Evolutionary conservation across 257 asterid genomes (phyloP), one percentile per base, ranked within the genome.

Genomic region (Plantago elongata): DNA sequence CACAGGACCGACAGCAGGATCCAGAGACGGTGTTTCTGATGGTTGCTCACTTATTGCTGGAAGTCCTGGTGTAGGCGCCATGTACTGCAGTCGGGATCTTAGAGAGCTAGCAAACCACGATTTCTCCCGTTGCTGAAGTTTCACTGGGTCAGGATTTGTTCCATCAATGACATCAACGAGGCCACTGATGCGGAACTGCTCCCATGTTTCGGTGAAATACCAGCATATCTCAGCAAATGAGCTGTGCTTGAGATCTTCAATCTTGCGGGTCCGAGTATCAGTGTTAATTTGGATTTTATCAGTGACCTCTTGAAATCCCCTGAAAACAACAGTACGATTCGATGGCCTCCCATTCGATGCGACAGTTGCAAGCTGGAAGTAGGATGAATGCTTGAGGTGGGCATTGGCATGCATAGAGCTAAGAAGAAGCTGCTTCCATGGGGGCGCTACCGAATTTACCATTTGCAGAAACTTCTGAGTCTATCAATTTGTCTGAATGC

Each of bases 261-360:
- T 73, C 98, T 92, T 92, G 61, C 84, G 89, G 69, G 86, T 70
- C 65, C 99, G 84, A 66, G 80, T 69, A 75, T 92, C 97, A 60
- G 96, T 84, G 79, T 86, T 81, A 70, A 92, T 81, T 61, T 80
- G 91, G 65, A 92, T 87, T 80, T 73, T 84, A 65, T 89, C 86
- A 64, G 76, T 62, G 50, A 78, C 83, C 60, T 89, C 91, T 50
- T 73, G 84, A 69, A 92, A 92, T 13, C 97, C 99, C 96, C 97
- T 81, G 87, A 84, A 92, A 67, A 92, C 99, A 54, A 92, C 99
- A n/a, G 99, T 86, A 45, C 99, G 97, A 75, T 92, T 92, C 22
- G 91, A 83, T 57, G 99, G 97, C 40, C 72, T 82, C 47, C 85
- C 78, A 48, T 67, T 77, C 14, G 83, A 71, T 75, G 87, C 73